Percentiles rank a stretch among this genome's conserved stretches.
Conservation (phyloP, 495 filamentous ascomycete species). For the Oleoguttula mirabilis region DNA sequence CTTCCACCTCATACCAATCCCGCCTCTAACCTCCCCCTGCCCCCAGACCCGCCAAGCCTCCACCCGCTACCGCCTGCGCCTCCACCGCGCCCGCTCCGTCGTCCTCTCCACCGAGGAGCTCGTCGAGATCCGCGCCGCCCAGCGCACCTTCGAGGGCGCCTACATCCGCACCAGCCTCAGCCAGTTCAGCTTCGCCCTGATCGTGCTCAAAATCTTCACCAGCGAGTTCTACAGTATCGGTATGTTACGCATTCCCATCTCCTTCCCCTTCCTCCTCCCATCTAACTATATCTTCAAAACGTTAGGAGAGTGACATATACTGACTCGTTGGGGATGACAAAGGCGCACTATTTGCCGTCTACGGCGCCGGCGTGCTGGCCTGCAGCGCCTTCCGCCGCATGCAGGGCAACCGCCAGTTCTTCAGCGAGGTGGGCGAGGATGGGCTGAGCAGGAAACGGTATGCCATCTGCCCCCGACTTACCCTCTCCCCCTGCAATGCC, state of each 20-base stretch:
- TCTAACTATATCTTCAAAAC: too few relatives aligned
- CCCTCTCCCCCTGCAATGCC: background rate
- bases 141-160: conserved; percentile 93
- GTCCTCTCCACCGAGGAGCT: conserved; percentile 72
- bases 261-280: too few relatives aligned
- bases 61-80: conserved; percentile 42
- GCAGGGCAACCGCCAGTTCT: conserved; percentile 89
- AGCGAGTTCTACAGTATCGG: conserved; percentile 84
- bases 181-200: conserved; percentile 87
- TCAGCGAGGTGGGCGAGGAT: conserved; percentile 59
- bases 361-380: conserved; percentile 71
- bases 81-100: conserved; percentile 76
- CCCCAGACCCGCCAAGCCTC: conserved; percentile 25
- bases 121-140: conserved; percentile 85
- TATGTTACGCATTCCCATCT: conserved; percentile 1
- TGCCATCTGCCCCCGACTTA: background rate
- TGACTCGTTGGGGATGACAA: background rate
- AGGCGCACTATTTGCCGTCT: conserved; percentile 45
- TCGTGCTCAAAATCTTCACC: conserved; percentile 94
- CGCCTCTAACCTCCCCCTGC: too few relatives aligned
- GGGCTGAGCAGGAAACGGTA: conserved; percentile 46
- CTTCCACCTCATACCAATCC: too few relatives aligned
- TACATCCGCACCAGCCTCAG: conserved; percentile 89
- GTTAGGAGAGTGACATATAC: background rate
- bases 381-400: conserved; percentile 71